Evolutionary conservation across 306 rosid genomes (phyloP), one percentile per base, ranked within the genome.

Genomic region (Vicia sativa): DNA sequence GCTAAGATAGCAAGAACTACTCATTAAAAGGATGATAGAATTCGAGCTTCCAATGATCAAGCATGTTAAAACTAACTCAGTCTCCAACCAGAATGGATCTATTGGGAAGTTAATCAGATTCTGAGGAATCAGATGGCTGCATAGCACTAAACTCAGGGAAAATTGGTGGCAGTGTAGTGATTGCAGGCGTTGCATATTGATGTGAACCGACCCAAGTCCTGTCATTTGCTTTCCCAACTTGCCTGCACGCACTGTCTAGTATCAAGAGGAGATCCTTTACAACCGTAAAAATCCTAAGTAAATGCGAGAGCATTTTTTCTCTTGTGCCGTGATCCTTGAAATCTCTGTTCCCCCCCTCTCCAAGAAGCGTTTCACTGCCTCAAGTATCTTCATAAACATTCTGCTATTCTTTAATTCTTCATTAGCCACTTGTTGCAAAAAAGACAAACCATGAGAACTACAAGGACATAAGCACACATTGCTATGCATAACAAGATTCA

Each of bases 351-450:
- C n/a, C n/a, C 86, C 96, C 78, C 71, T 92, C 66, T 70, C 81
- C 79, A 85, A 73, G 85, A 92, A 86, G 38, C 62, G 73, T 43
- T 72, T 80, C 93, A 92, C 83, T 15, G 96, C 67, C 77, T 92
- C 96, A 14, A 92, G 95, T 76, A 89, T 90, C 80, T 92, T 92
- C 73, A 81, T 45, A 79, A 92, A 89, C 93, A 92, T 84, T 75
- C 83, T 82, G 79, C 88, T 92, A 54, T 60, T 87, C 75, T 58
- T 87, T 72, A 92, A 58, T 79, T 89, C 98, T 57, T 44, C 80
- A 72, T 89, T 89, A 67, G 96, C 98, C 21, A 74, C 85, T 96
- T 92, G 82, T 62, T 46, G 31, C 68, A 75, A 70, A n/a, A n/a
- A 56, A 50, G 46, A 57, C 31, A 54, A 41, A 46, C 71, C 13